Base-by-base conservation (phyloP, 106 monocot genomes). In the Triglochin maritima region DNA sequence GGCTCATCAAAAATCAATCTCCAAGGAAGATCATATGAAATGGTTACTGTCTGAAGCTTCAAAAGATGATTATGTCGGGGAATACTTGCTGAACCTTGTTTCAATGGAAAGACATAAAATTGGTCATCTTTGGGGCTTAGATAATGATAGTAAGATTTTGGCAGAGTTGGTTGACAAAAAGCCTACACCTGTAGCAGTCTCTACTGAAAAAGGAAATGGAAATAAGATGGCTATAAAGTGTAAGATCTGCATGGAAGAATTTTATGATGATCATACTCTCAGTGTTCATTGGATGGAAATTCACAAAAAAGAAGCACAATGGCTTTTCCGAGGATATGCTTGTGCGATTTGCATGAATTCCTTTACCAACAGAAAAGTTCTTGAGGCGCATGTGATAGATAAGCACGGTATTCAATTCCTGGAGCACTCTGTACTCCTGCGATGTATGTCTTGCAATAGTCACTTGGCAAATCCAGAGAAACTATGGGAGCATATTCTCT, bases 241-340 rank as follows among this genome's bases (percentile, higher is more conserved):
- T 75, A 95, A 85, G 62, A 78, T 87, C 44, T 95, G 90, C 70
- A 12, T 69, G 50, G 74, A 80, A 51, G 66, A 75, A 45, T 87
- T 90, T 46, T 49, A 66, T 79, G 79, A 83, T 78, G 79, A 90
- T 57, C 66, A 85, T 64, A 72, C 44, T 0, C 85, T 95, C 44
- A 76, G 79, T 63, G 44, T 75, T 62, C 95, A 95, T 63, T 95
- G 90, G 90, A 76, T 60, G 65, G 73, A 87, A 49, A 62, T 78
- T 56, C 95, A 95, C 81, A 95, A 95, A 71, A 95, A 85, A 69
- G 90, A 95, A 87, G 81, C 81, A 62, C 84, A 85, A 15, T 83
- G 79, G 78, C 79, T 90, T 54, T 90, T 87, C 57, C 79, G 85
- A 80, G 95, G 95, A 52, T 95, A 83, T 80, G 87, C 87, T 63